Conservation (phyloP, 805 yeast species). For the Yarrowia bubula region DNA sequence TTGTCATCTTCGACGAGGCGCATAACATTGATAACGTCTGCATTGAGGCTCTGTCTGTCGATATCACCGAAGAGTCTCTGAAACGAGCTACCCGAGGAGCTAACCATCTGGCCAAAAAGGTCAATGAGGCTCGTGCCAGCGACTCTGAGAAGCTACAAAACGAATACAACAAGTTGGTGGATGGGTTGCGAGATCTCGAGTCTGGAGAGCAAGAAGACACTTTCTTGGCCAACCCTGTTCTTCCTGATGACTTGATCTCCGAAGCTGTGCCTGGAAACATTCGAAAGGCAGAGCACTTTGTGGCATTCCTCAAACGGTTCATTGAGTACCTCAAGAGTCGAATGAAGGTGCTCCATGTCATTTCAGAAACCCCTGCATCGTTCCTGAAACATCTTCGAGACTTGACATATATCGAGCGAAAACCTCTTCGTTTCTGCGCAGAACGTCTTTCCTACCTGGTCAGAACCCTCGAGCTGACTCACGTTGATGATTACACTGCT, state of each 20-base stretch:
- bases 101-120: conserved; percentile 66
- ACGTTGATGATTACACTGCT: conserved; percentile 89
- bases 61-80: conserved; percentile 84
- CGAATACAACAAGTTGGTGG: conserved; percentile 88
- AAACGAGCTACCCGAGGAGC: conserved; percentile 89
- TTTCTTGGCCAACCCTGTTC: conserved; percentile 82
- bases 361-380: conserved; percentile 95
- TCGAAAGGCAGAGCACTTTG: conserved; percentile 94
- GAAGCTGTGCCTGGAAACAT: conserved; percentile 98
- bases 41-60: conserved; percentile 89
- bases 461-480: conserved; percentile 80
- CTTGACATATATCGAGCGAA: conserved; percentile 84
- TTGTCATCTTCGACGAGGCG: conserved; percentile 96
- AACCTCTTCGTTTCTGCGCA: conserved; percentile 88
- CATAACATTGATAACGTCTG: conserved; percentile 99
- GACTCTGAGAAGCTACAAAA: conserved; percentile 83
- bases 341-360: conserved; percentile 96
- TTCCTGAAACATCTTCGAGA: conserved; percentile 91
- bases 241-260: conserved; percentile 77
- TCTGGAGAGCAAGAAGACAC: conserved; percentile 57
- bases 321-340: conserved; percentile 93
- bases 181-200: conserved; percentile 83
- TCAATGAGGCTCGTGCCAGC: conserved; percentile 77
- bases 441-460: conserved; percentile 87
- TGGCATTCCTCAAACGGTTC: conserved; percentile 86